Evolutionary conservation across 495 filamentous ascomycete genomes (phyloP).

Genomic region (Echria macrotheca): DNA sequence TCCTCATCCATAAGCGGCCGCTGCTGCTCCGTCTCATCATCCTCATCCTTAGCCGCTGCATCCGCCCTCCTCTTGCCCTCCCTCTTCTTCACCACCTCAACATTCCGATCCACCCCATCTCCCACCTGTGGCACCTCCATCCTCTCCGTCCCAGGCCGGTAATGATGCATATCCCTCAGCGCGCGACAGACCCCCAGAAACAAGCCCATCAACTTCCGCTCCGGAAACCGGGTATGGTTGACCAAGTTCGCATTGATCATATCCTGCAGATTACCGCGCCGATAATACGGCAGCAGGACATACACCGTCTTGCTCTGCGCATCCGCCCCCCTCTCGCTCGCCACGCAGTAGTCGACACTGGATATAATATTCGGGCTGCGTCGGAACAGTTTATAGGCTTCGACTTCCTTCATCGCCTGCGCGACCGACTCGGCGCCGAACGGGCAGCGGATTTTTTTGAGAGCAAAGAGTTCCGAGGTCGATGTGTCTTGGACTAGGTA

Average conservation of each 20-base stretch:
- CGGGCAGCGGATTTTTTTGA: conserved; percentile 97
- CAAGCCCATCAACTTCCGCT: conserved; percentile 77
- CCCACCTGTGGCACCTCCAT: conserved; percentile 37
- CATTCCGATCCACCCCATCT: conserved; percentile 27
- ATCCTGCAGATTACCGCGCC: conserved; percentile 91
- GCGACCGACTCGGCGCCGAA: conserved; percentile 95
- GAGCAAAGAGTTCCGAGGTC: conserved; percentile 75
- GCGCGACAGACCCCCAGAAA: conserved; percentile 90
- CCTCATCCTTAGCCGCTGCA: conserved; percentile 45
- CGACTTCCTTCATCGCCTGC: conserved; percentile 91
- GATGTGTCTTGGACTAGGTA: conserved; percentile 92
- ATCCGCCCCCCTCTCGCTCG: conserved; percentile 46
- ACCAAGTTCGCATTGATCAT: conserved; percentile 97
- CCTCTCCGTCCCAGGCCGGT: conserved; percentile 51
- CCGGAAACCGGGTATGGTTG: conserved; percentile 91
- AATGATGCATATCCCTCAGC: conserved; percentile 84
- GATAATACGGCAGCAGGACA: conserved; percentile 91
- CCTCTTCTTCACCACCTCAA: conserved; percentile 56
- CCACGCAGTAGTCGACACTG: conserved; percentile 72
- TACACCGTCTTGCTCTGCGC: conserved; percentile 87
- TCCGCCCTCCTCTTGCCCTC: conserved; percentile 51
- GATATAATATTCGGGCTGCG: conserved; percentile 83
- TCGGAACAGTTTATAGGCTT: conserved; percentile 87
- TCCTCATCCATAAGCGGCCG: conserved; percentile 82
- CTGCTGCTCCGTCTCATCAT: conserved; percentile 67